These are phyloP conservation scores for Didymella exigua DNA, from an alignment of 2,329 filamentous ascomycete genomes.

Conservation along the genomic window DNA sequence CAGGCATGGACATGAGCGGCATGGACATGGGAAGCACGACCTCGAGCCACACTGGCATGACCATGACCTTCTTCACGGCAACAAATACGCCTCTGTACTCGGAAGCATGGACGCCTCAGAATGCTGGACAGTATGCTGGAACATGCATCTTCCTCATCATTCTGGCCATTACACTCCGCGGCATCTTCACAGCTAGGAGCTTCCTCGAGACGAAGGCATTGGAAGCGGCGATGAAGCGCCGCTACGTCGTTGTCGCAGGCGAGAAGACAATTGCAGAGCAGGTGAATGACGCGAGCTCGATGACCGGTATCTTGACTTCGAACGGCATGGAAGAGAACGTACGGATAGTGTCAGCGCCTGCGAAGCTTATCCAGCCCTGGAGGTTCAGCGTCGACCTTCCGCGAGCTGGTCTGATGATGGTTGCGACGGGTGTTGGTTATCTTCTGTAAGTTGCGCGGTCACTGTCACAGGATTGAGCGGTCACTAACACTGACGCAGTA, in stretches of 20 bases:
- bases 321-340: slow-evolving; percentile 84
- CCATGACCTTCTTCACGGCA: slow-evolving; percentile 68
- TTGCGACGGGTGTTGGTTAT: slow-evolving; percentile 79
- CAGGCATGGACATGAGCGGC: slow-evolving; percentile 26
- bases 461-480: background rate
- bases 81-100: slow-evolving; percentile 70
- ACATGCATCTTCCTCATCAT: slow-evolving; percentile 90
- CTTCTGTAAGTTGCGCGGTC: slow-evolving; percentile 70
- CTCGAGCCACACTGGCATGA: slow-evolving; percentile 50
- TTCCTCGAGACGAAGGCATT: slow-evolving; percentile 70
- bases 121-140: slow-evolving; percentile 75
- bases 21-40: slow-evolving; percentile 26
- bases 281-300: slow-evolving; percentile 61
- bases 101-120: slow-evolving; percentile 73
- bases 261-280: slow-evolving; percentile 64
- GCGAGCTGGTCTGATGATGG: slow-evolving; percentile 71
- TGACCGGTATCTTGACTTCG: slow-evolving; percentile 69
- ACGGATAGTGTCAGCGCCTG: slow-evolving; percentile 68
- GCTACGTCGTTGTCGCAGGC: slow-evolving; percentile 76
- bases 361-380: slow-evolving; percentile 69
- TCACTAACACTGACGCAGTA: slow-evolving; percentile 60
- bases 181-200: slow-evolving; percentile 72
- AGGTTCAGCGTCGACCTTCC: slow-evolving; percentile 79
- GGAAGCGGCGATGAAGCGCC: slow-evolving; percentile 71
- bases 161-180: slow-evolving; percentile 72